Conservation (phyloP, 1,139 yeast genomes). For the Hyphopichia burtonii region DNA sequence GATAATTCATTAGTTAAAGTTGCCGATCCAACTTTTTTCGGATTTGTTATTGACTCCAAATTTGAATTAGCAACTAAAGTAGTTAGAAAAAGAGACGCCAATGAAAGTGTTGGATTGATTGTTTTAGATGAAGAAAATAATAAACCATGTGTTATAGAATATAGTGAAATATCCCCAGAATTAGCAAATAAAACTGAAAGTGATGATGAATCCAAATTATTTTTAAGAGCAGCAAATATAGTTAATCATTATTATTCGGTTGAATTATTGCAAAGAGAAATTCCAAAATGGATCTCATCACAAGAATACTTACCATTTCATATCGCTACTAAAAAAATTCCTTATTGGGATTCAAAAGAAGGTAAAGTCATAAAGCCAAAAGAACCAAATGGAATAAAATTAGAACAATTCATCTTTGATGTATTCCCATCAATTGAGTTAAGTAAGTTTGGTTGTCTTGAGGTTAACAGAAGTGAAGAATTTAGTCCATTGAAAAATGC, state of each 20-base stretch:
- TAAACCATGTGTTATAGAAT: conserved; percentile 90
- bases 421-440: conserved; percentile 81
- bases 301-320: conserved; percentile 81
- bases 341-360: conserved; percentile 48
- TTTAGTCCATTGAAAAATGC: conserved; percentile 95
- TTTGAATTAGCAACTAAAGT: conserved; percentile 90
- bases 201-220: conserved; percentile 52
- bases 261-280: conserved; percentile 55
- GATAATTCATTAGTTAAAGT: conserved; percentile 91
- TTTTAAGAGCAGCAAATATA: conserved; percentile 91
- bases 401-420: conserved; percentile 97
- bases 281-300: conserved; percentile 71
- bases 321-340: conserved; percentile 88
- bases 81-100: conserved; percentile 86
- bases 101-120: conserved; percentile 89
- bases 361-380: conserved; percentile 59
- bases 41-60: conserved; percentile 68
- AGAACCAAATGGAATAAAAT: conserved; percentile 84
- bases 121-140: conserved; percentile 62
- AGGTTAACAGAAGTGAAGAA: conserved; percentile 81
- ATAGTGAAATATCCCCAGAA: conserved; percentile 81
- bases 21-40: conserved; percentile 92
- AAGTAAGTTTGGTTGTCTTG: conserved; percentile 84
- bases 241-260: conserved; percentile 95
- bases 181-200: conserved; percentile 62